Percentiles rank a stretch among this genome's conserved stretches.
These are phyloP conservation scores for Novakomyces olei DNA, from an alignment of 805 yeast species.

Conservation along the genomic window DNA sequence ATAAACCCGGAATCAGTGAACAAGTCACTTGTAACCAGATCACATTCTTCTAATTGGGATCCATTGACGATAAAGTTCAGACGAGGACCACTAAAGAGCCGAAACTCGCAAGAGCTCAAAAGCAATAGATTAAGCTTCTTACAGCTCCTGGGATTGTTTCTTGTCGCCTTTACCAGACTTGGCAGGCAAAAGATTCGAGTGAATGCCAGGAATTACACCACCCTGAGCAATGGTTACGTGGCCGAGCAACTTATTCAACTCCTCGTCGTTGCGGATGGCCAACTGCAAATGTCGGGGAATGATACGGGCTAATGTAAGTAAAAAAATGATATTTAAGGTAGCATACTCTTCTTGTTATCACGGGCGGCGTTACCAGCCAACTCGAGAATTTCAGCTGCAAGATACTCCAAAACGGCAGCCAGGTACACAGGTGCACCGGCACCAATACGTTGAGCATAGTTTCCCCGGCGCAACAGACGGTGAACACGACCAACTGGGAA, in stretches of 20 bases:
- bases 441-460: constrained; percentile 97
- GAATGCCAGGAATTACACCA: constrained; percentile 97
- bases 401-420: constrained; percentile 86
- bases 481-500: constrained; percentile 99
- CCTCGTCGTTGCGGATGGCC: constrained; percentile 98
- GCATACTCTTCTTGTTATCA: constrained; percentile 95
- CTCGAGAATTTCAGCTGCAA: constrained; percentile 92
- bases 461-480: constrained; percentile 87
- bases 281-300: constrained; percentile 96
- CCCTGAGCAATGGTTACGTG: constrained; percentile 96
- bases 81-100: too few species aligned
- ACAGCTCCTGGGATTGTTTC: constrained; percentile 14
- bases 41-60: too few species aligned
- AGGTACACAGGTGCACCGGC: constrained; percentile 95
- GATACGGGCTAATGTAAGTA: constrained; percentile 65
- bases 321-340: constrained; percentile 7
- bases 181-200: constrained; percentile 74
- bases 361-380: constrained; percentile 97
- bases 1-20: too few species aligned
- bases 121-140: constrained; percentile 5
- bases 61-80: too few species aligned
- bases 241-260: constrained; percentile 76
- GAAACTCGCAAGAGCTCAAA: too few species aligned
- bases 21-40: too few species aligned
- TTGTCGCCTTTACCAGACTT: constrained; percentile 27